phyloP scores from a whole-genome alignment of 2,329 filamentous ascomycete genomes.

The Didymella pomorum region DNA sequence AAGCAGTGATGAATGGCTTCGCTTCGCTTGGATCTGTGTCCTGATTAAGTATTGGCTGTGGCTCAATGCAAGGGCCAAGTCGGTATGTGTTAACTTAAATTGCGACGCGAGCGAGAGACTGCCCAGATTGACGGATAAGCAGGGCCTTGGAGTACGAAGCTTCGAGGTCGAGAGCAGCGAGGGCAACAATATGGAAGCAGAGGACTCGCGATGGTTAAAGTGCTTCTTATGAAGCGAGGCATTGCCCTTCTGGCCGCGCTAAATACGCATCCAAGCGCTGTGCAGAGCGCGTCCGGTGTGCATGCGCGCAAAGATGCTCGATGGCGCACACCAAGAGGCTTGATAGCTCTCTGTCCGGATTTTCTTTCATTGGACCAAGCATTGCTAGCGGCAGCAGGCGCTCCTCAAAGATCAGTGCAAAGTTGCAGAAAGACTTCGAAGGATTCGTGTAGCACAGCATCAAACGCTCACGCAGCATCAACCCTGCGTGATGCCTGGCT shows the following conservation, averaged over 20 bases:
- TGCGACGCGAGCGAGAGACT: slow-evolving; percentile 7
- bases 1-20: slow-evolving; percentile 32
- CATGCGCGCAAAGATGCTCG: slow-evolving; percentile 35
- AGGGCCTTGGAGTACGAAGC: neutral
- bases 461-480: slow-evolving; percentile 44
- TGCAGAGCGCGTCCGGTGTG: slow-evolving; percentile 44
- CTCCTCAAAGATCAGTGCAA: slow-evolving; percentile 33
- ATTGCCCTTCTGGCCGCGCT: slow-evolving; percentile 30
- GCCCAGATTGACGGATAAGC: slow-evolving; percentile 3
- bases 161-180: neutral
- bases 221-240: slow-evolving; percentile 29
- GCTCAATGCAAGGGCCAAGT: slow-evolving; percentile 26
- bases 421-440: slow-evolving; percentile 43
- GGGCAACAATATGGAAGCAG: neutral
- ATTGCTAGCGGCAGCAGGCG: slow-evolving; percentile 27
- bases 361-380: slow-evolving; percentile 36
- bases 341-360: slow-evolving; percentile 27
- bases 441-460: slow-evolving; percentile 44
- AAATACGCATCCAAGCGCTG: slow-evolving; percentile 42
- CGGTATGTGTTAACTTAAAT: slow-evolving; percentile 26
- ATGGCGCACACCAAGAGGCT: slow-evolving; percentile 36
- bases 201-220: slow-evolving; percentile 7
- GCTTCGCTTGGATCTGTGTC: slow-evolving; percentile 26
- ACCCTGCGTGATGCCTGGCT: slow-evolving; percentile 37
- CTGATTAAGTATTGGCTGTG: slow-evolving; percentile 26